Evolutionary conservation across 2,329 filamentous ascomycete genomes (phyloP).

Genomic region (Dendrostoma leiphaemia): DNA sequence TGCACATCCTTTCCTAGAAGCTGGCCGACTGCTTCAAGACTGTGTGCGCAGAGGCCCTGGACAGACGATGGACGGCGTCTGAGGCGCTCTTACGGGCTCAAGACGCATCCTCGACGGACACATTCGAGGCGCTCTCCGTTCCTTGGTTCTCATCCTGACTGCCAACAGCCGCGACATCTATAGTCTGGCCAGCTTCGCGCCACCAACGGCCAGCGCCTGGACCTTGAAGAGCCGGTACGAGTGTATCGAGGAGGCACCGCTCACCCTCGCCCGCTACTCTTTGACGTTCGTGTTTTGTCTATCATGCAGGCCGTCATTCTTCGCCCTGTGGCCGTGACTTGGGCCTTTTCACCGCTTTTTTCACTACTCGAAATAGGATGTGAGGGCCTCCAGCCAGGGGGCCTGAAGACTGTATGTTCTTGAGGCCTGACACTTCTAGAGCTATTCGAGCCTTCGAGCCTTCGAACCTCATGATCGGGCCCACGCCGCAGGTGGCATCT

Average conservation of each 20-base stretch:
- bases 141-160: neutral
- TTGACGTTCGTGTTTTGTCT: too few relatives aligned
- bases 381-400: neutral
- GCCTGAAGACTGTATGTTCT: neutral
- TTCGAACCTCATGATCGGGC: neutral
- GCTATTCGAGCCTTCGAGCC: neutral
- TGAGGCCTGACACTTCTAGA: neutral
- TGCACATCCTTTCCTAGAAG: neutral
- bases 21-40: neutral
- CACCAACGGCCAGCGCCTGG: neutral
- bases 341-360: neutral
- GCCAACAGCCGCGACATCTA: neutral
- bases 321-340: too few relatives aligned
- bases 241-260: neutral
- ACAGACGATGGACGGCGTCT: neutral
- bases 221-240: neutral
- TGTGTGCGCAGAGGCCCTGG: neutral
- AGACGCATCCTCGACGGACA: neutral
- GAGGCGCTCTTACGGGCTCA: neutral
- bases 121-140: neutral
- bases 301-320: too few relatives aligned
- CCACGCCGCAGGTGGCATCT: neutral
- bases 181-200: neutral
- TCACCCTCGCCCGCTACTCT: too few relatives aligned
- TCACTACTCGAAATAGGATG: too few relatives aligned